Evolutionary conservation across 2,329 filamentous ascomycete species (phyloP), one percentile per base, ranked within the genome.

Genomic region (Pseudopyricularia cyperi): DNA sequence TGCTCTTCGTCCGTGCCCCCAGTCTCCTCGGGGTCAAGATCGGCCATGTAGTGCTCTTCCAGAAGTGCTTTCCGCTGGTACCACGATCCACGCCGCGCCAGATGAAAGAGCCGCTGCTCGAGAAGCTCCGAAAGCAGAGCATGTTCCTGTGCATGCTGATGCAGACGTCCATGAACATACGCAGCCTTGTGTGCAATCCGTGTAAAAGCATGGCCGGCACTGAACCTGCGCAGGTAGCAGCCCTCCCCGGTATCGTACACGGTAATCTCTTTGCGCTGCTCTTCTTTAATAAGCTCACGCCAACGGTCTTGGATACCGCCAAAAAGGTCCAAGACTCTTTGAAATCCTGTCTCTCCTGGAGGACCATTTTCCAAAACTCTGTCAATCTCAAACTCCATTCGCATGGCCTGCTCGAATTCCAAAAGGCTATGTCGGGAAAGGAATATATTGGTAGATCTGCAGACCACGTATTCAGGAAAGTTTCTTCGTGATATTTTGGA

Each of bases 51-150:
- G 63, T 94, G 89, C 64, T 98, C 93, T 69, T 98, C 93, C 2
- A 98, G 67, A 1, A 98, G 71, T 1, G 91, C 93, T 67, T 94
- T 95, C 19, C 93, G 86, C 62, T 96, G 90, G 63, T 97, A 97
- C 93, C 93, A 98, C 1, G 83, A 80, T 0, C 93, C 93, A 42
- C 93, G 80, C 28, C 90, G 79, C 1, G 89, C 81, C 44, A 86
- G 75, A 60, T 97, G 90, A 60, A 97, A 97, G 0, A 96, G 74
- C 4, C 78, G 78, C 63, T 98, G 93, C 3, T 70, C 69, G 0
- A 98, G 78, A 3, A 98, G 75, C 60, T 93, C 87, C 0, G 68
- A 74, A 1, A 95, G 69, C 1, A 95, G 69, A 2, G 74, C 69
- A 61, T 96, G 82, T 62, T 98, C 93, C 26, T 80, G 78, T 52